Evolutionary conservation across 495 filamentous ascomycete genomes (phyloP), one percentile per base, ranked within the genome.

Genomic region (Xylaria sp.): DNA sequence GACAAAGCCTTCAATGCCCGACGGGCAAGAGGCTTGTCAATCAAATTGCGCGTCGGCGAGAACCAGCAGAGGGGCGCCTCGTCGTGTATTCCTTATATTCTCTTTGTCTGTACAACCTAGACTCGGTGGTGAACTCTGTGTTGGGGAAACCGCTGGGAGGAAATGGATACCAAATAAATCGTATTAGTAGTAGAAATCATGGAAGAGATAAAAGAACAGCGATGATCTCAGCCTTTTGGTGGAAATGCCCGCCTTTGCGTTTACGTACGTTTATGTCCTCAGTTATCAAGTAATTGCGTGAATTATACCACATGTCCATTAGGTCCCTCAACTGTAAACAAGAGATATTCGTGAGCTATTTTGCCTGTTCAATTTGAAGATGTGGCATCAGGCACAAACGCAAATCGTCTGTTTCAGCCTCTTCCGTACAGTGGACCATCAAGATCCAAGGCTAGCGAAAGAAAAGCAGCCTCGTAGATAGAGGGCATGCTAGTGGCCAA

Each of bases 81-180:
- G 31, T 63, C 57, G 48, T 70, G 33, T 70, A 63, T 46, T 63
- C 41, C 33, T 46, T 35, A 53, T 63, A 40, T 63, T 61, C 44
- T 63, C 46, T 70, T 70, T 63, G 68, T 63, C 48, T 63, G 58
- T 70, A 55, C 37, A 57, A 40, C 58, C 33, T 35, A 43, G 61
- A 33, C 33, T 33, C 44, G n/a, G 46, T 29, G 44, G 19, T 26
- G 24, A 35, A 33, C 19, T 63, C 37, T 67, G 35, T 41, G 43
- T 24, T 41, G 58, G 57, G 55, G 40, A 69, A 8, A 35, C 29
- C 41, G 14, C 29, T 41, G 31, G 41, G 48, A 59, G 33, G 43
- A 59, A 62, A 69, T 52, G 61, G 68, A 63, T 70, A 70, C 46
- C 58, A 53, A 55, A 43, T 61, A 63, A 48, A 48, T 70, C 58